Conservation (phyloP, 2,329 filamentous ascomycete species). For the Esteya vermicola region DNA sequence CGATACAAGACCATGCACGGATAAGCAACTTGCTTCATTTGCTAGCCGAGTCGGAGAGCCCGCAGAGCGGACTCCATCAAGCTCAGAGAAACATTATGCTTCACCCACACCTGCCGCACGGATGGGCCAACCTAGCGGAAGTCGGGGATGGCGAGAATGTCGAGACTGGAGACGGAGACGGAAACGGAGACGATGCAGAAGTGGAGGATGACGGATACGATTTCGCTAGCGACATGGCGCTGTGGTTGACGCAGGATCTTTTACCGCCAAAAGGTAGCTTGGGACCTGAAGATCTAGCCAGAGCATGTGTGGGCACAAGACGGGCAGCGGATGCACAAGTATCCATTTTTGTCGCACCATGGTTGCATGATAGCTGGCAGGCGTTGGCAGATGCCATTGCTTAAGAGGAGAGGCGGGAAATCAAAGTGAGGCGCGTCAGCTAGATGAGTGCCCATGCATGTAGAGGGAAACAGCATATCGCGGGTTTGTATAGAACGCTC, state of each 20-base stretch:
- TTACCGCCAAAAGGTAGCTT: slow-evolving; percentile 60
- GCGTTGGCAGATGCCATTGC: slow-evolving; percentile 30
- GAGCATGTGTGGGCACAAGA: slow-evolving; percentile 61
- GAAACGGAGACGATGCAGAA: slow-evolving; percentile 6
- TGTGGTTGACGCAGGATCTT: slow-evolving; percentile 60
- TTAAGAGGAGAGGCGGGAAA: neutral
- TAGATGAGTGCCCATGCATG: neutral
- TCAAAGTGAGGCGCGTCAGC: neutral
- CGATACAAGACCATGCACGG: slow-evolving; percentile 47
- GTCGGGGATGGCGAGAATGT: slow-evolving; percentile 23
- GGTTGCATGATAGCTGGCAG: slow-evolving; percentile 53
- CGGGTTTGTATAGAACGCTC: too few relatives aligned
- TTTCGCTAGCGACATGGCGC: slow-evolving; percentile 59
- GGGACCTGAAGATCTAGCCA: slow-evolving; percentile 53
- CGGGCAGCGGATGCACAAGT: slow-evolving; percentile 60
- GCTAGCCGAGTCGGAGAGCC: slow-evolving; percentile 44
- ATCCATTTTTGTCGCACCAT: slow-evolving; percentile 69
- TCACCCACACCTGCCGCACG: slow-evolving; percentile 61
- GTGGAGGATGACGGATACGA: slow-evolving; percentile 28
- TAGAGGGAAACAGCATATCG: too few relatives aligned
- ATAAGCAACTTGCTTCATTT: slow-evolving; percentile 65
- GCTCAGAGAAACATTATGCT: slow-evolving; percentile 68
- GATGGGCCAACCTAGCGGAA: slow-evolving; percentile 62
- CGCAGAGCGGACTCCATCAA: slow-evolving; percentile 38
- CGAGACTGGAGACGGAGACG: slow-evolving; percentile 20